phyloP scores from a whole-genome alignment of 805 yeast genomes.

The Pichia ethanolica region DNA sequence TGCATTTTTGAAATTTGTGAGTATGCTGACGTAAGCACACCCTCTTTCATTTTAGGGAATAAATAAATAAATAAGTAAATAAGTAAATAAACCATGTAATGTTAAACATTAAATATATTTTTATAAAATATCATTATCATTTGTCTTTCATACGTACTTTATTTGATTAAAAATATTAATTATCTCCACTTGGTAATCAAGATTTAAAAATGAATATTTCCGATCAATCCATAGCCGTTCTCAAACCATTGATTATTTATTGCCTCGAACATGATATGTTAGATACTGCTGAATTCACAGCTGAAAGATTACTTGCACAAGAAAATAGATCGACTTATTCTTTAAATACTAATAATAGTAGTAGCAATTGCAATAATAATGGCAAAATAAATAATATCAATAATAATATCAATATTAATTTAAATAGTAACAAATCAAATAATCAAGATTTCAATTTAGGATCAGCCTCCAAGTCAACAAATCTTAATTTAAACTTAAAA shows the following conservation, averaged over 20 bases:
- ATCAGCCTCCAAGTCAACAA: too few species aligned
- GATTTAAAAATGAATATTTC: not conserved
- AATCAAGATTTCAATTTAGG: too few species aligned
- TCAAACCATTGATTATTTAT: slow-evolving; percentile 54
- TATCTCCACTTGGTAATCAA: too few species aligned
- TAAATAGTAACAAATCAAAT: not conserved
- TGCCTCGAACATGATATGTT: slow-evolving; percentile 63
- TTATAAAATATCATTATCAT: too few species aligned
- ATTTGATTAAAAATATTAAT: not conserved
- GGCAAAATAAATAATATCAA: too few species aligned
- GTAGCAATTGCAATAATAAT: not conserved
- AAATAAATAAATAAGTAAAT: too few species aligned
- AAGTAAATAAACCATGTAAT: too few species aligned
- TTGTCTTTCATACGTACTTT: too few species aligned
- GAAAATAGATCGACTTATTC: not conserved
- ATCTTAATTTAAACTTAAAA: not conserved
- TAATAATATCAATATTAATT: not conserved
- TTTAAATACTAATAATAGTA: not conserved
- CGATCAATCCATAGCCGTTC: slow-evolving; percentile 1
- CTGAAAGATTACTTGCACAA: slow-evolving; percentile 71
- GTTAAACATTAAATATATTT: too few species aligned
- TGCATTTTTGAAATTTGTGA: too few species aligned
- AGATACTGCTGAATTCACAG: slow-evolving; percentile 75
- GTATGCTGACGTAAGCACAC: too few species aligned
- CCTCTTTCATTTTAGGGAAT: too few species aligned